Evolutionary conservation across 805 yeast genomes (phyloP).

Genomic region (Millerozyma acaciae): DNA sequence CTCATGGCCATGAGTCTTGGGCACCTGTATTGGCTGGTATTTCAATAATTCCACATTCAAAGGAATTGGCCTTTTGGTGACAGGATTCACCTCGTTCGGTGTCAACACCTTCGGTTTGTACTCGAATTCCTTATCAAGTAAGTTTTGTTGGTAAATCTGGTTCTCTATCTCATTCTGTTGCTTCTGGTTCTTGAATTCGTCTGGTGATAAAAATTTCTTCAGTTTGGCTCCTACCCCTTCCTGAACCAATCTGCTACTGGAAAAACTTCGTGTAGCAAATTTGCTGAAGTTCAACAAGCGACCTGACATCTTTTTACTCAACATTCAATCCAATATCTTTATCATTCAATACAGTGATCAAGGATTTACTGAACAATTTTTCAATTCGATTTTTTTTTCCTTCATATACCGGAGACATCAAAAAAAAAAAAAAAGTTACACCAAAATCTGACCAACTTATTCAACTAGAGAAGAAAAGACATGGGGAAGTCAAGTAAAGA

Average conservation of each 20-base stretch:
- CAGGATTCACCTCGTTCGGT: constrained; percentile 16
- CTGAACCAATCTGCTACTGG: constrained; percentile 2
- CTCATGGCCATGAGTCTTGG: constrained; percentile 63
- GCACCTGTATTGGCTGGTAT: constrained; percentile 72
- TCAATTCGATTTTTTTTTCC: constrained; percentile 1
- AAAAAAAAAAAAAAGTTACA: not conserved
- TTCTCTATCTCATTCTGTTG: constrained; percentile 22
- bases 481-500: constrained; percentile 97
- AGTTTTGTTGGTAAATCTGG: constrained; percentile 21
- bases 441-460: constrained; percentile 1
- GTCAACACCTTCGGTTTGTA: constrained; percentile 30
- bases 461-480: not conserved
- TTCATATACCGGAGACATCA: constrained; percentile 6
- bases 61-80: constrained; percentile 61
- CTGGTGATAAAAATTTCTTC: constrained; percentile 24
- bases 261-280: constrained; percentile 5
- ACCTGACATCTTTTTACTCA: not conserved
- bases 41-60: constrained; percentile 77
- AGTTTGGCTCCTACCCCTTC: constrained; percentile 1
- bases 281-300: not conserved
- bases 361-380: constrained; percentile 2
- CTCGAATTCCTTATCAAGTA: constrained; percentile 22
- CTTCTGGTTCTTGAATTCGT: constrained; percentile 27
- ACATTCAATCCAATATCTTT: not conserved
- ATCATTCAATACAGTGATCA: not conserved